Percentiles rank a stretch among this genome's conserved stretches.
Evolutionary conservation across 176 grass and related monocot genomes (phyloP).

Genomic region (Bothriochloa decipiens): DNA sequence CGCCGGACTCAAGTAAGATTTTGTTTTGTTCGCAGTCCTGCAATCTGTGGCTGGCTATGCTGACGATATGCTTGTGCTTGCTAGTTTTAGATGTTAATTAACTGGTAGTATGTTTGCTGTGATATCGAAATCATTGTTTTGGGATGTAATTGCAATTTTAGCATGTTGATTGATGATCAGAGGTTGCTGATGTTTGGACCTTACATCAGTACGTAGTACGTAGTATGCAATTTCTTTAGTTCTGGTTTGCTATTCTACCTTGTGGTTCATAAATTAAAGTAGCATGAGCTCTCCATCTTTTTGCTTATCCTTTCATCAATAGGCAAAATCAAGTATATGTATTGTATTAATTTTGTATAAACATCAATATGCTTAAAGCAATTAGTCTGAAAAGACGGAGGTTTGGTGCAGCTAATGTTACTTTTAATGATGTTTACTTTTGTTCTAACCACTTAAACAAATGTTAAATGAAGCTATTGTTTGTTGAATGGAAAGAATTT

Average conservation of each 20-base stretch:
- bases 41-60: background rate
- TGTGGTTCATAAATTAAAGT: background rate
- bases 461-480: background rate
- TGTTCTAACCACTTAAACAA: background rate
- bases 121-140: background rate
- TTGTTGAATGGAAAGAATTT: background rate
- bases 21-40: background rate
- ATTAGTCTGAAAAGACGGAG: background rate
- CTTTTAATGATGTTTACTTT: background rate
- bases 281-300: background rate
- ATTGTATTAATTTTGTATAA: background rate
- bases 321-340: background rate
- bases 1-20: slow-evolving; percentile 64
- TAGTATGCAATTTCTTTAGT: background rate
- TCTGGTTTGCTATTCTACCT: background rate
- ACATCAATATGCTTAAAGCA: background rate
- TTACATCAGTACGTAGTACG: too few species aligned
- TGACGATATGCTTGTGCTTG: background rate
- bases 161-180: background rate
- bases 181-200: background rate
- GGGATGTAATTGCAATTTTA: background rate
- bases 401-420: background rate
- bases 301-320: background rate
- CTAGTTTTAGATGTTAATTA: background rate
- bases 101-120: background rate